These are phyloP conservation scores for Lathyrus sativus DNA, from an alignment of 306 rosid genomes.

Conservation along the genomic window DNA sequence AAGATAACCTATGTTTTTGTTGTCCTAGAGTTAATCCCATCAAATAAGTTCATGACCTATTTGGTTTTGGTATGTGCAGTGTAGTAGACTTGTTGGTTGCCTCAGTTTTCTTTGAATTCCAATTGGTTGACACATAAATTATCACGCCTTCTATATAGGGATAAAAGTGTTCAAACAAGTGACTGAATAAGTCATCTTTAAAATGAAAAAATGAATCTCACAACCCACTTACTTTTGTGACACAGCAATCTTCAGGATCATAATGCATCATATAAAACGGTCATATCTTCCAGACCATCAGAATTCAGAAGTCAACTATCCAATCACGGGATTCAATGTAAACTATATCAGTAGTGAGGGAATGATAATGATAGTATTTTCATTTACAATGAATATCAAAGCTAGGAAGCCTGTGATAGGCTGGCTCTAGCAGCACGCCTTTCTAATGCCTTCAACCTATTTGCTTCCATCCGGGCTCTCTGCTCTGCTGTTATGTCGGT, in stretches of 20 bases:
- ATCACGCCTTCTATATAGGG: neutral
- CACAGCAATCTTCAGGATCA: conserved; percentile 6
- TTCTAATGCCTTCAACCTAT: conserved; percentile 84
- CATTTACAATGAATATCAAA: conserved; percentile 21
- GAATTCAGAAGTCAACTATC: neutral
- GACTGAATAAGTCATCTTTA: neutral
- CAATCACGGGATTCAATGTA: conserved; percentile 3
- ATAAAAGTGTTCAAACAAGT: conserved; percentile 6
- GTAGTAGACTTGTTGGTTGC: neutral
- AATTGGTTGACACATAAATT: neutral
- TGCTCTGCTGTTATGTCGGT: conserved; percentile 70
- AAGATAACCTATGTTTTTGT: too few species aligned
- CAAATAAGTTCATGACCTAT: too few species aligned
- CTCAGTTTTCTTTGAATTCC: neutral
- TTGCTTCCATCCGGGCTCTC: conserved; percentile 82
- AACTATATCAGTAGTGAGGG: conserved; percentile 18
- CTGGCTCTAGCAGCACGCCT: conserved; percentile 67
- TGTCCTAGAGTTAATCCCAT: too few species aligned
- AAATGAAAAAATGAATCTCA: conserved; percentile 11
- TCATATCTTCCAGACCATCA: neutral
- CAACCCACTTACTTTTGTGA: neutral
- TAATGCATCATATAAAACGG: conserved; percentile 17
- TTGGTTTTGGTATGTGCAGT: neutral
- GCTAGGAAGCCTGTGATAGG: conserved; percentile 43
- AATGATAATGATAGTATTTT: neutral